Conservation (phyloP, 495 filamentous ascomycete genomes). For the Cercophora scortea region DNA sequence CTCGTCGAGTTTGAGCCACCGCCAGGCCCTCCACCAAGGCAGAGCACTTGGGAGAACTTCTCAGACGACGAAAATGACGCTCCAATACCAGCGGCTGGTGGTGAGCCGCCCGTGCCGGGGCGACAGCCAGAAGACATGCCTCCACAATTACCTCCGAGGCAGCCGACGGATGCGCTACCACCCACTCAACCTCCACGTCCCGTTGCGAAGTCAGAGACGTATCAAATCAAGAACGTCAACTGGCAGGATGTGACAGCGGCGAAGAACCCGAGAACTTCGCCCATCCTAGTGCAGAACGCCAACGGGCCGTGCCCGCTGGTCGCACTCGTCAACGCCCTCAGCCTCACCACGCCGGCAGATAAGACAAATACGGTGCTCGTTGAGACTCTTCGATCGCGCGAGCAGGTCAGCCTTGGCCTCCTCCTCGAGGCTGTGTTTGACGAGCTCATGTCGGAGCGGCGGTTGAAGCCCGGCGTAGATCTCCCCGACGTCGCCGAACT, state of each 20-base stretch:
- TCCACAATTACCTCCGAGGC: constrained; percentile 31
- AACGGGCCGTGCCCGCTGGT: constrained; percentile 93
- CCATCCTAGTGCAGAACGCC: constrained; percentile 82
- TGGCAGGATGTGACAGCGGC: constrained; percentile 34
- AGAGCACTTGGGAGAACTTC: constrained; percentile 33
- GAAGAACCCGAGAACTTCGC: constrained; percentile 44
- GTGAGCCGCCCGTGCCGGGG: constrained; percentile 1
- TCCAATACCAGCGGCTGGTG: constrained; percentile 7
- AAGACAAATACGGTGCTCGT: constrained; percentile 58
- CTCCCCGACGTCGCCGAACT: constrained; percentile 84
- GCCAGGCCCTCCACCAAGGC: constrained; percentile 24
- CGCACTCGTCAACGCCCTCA: constrained; percentile 87
- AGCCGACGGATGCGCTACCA: constrained; percentile 21
- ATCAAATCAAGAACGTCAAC: constrained; percentile 39
- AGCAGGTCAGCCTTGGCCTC: constrained; percentile 80
- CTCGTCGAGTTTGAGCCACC: constrained; percentile 35
- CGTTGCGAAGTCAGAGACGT: constrained; percentile 35
- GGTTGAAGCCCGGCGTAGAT: constrained; percentile 28
- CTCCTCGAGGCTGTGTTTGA: constrained; percentile 85
- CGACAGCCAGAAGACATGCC: constrained; percentile 12
- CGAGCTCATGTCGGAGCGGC: constrained; percentile 66
- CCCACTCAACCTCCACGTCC: constrained; percentile 27
- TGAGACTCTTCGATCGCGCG: constrained; percentile 65
- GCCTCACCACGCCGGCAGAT: constrained; percentile 63
- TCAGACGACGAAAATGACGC: constrained; percentile 19